Evolutionary conservation across 2,329 filamentous ascomycete genomes (phyloP).

Genomic region (Graphium sp.): DNA sequence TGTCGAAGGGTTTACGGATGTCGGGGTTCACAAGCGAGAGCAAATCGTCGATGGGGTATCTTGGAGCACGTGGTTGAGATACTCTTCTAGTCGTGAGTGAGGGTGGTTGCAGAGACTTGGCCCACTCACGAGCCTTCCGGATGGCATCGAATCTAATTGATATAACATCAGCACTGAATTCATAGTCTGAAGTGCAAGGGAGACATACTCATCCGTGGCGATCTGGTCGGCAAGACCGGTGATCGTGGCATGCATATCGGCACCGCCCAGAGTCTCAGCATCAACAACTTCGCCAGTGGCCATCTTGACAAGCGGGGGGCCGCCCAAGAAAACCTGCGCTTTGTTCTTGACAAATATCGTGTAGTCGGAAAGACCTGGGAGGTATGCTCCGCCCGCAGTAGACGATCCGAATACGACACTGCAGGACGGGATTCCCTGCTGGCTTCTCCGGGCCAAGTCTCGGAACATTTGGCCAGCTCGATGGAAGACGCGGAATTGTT

Average conservation of each 20-base stretch:
- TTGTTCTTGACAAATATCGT: conserved; percentile 17
- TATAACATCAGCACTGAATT: no score
- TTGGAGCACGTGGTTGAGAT: conserved; percentile 9
- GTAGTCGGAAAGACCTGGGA: conserved; percentile 14
- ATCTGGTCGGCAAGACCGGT: conserved; percentile 25
- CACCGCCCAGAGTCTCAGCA: conserved; percentile 23
- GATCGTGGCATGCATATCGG: conserved; percentile 18
- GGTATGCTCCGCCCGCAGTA: conserved; percentile 16
- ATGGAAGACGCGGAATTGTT: no score
- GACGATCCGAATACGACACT: conserved; percentile 25
- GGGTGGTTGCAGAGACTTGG: conserved; percentile 12
- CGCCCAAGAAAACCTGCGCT: no score
- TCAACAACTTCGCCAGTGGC: conserved; percentile 23
- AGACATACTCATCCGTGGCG: conserved; percentile 20
- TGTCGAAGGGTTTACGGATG: conserved; percentile 14
- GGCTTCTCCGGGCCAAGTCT: conserved; percentile 18
- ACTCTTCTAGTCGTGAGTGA: neutral
- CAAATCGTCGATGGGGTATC: conserved; percentile 18
- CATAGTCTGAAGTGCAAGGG: conserved; percentile 20
- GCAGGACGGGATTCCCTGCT: conserved; percentile 19
- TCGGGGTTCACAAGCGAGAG: conserved; percentile 16
- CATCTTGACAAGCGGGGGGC: conserved; percentile 26
- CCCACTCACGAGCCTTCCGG: conserved; percentile 11
- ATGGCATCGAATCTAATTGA: conserved; percentile 20
- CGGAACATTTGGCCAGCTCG: conserved; percentile 22